These are phyloP conservation scores for Coemansia sp. DNA, from an alignment of 192 early-diverging fungal genomes.

Conservation along the genomic window DNA sequence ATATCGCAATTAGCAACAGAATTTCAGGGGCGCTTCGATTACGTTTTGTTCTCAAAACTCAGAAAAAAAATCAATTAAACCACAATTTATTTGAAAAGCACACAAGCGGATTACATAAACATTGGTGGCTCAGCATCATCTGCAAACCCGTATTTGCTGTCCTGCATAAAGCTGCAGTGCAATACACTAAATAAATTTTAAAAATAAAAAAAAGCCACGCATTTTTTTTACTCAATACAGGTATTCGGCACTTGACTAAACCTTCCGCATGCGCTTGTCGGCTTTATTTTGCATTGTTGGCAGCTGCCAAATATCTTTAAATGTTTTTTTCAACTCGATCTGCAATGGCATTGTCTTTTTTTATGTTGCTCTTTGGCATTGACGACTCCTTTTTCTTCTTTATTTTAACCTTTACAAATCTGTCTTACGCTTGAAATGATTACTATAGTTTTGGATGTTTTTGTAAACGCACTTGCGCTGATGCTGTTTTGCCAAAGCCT, in stretches of 20 bases:
- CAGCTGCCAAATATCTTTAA: not conserved
- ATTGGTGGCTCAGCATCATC: not conserved
- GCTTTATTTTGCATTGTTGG: not conserved
- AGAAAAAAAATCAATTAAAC: too few species aligned
- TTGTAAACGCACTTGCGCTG: slow-evolving; percentile 8
- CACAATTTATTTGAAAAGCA: too few species aligned
- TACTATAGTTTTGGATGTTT: not conserved
- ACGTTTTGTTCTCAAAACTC: too few species aligned
- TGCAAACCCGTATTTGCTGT: not conserved
- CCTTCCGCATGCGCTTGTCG: not conserved
- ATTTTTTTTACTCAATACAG: too few species aligned
- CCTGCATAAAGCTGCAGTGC: not conserved
- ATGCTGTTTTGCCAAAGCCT: slow-evolving; percentile 9
- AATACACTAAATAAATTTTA: not conserved
- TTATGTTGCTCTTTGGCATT: too few species aligned
- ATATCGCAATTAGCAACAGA: too few species aligned
- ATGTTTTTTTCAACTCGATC: not conserved
- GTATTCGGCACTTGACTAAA: too few species aligned
- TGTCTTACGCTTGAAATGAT: not conserved
- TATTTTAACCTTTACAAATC: too few species aligned
- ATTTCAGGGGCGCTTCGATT: too few species aligned
- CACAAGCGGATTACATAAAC: not conserved
- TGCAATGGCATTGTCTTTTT: not conserved
- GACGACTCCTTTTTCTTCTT: not conserved
- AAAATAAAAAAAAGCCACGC: not conserved